These are phyloP conservation scores for Pseudonitzschia pungens DNA, from an alignment of 108 stramenopile species.

Conservation along the genomic window DNA sequence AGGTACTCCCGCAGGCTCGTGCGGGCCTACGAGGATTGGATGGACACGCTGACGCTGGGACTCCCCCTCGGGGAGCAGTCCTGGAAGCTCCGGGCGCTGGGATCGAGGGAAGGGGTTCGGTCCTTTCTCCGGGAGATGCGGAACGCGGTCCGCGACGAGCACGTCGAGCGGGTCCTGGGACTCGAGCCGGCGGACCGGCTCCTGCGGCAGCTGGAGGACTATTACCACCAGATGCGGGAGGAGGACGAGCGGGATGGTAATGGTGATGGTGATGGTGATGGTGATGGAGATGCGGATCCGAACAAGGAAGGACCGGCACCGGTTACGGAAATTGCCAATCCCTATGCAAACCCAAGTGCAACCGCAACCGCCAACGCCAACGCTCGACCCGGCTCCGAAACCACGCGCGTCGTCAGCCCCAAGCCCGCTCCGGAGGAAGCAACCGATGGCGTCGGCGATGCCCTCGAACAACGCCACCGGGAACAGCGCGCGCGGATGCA, in stretches of 20 bases:
- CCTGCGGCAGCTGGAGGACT: conserved; percentile 58
- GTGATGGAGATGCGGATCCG: background rate
- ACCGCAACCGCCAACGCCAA: background rate
- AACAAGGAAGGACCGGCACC: background rate
- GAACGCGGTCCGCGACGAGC: conserved; percentile 53
- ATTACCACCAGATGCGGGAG: background rate
- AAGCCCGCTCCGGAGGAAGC: background rate
- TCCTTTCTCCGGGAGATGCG: conserved; percentile 58
- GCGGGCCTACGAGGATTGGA: conserved; percentile 51
- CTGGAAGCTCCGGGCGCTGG: conserved; percentile 53
- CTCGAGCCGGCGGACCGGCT: conserved; percentile 49
- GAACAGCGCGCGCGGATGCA: background rate
- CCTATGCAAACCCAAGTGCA: background rate
- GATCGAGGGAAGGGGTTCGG: conserved; percentile 53
- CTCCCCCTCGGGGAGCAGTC: conserved; percentile 59
- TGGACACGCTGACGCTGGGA: conserved; percentile 49
- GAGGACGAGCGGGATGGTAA: background rate
- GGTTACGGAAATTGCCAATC: background rate
- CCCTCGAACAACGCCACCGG: background rate
- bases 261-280: background rate
- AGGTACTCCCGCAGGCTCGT: conserved; percentile 39
- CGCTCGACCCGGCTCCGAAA: background rate
- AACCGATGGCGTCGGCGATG: background rate
- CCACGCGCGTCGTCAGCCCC: background rate
- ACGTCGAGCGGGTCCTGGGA: conserved; percentile 62